Percentiles rank a stretch among this genome's conserved stretches.
These are phyloP conservation scores for Clausena lansium DNA, from an alignment of 345 rosid genomes.

Conservation along the genomic window DNA sequence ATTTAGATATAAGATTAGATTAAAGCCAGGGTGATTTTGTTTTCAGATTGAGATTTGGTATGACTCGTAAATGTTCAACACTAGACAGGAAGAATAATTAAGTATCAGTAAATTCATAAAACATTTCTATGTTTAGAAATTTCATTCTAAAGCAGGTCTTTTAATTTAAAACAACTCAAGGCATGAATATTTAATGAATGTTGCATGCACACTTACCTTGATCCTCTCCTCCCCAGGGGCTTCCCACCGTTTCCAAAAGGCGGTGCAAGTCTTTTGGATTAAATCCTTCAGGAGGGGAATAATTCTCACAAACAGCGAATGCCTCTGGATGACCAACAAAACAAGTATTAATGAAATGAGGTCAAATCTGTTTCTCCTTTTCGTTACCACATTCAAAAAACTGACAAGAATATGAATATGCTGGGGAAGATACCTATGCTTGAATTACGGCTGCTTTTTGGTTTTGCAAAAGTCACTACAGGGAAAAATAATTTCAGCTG, in stretches of 20 bases:
- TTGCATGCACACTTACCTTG: slow-evolving; percentile 45
- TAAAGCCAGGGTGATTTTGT: background rate
- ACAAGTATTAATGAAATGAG: slow-evolving; percentile 9
- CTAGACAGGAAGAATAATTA: background rate
- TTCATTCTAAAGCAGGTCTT: background rate
- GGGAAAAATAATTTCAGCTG: slow-evolving; percentile 94
- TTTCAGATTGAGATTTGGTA: background rate
- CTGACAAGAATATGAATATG: background rate
- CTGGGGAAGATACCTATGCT: slow-evolving; percentile 65
- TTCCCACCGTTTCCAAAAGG: slow-evolving; percentile 86
- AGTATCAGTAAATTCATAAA: background rate
- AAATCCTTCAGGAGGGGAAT: slow-evolving; percentile 86
- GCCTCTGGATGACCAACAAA: slow-evolving; percentile 61
- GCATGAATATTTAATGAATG: background rate
- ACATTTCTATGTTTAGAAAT: background rate
- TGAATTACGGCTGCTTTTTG: slow-evolving; percentile 98
- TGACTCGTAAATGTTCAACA: background rate
- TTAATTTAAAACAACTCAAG: background rate
- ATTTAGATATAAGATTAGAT: background rate
- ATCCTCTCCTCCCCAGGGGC: slow-evolving; percentile 86
- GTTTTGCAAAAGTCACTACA: slow-evolving; percentile 89
- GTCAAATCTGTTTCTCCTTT: slow-evolving; percentile 9
- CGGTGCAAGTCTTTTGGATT: slow-evolving; percentile 73
- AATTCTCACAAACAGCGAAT: slow-evolving; percentile 92
- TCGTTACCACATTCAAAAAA: background rate